Conservation (phyloP, 768 basidiomycete species). For the Agaricus bisporus region DNA sequence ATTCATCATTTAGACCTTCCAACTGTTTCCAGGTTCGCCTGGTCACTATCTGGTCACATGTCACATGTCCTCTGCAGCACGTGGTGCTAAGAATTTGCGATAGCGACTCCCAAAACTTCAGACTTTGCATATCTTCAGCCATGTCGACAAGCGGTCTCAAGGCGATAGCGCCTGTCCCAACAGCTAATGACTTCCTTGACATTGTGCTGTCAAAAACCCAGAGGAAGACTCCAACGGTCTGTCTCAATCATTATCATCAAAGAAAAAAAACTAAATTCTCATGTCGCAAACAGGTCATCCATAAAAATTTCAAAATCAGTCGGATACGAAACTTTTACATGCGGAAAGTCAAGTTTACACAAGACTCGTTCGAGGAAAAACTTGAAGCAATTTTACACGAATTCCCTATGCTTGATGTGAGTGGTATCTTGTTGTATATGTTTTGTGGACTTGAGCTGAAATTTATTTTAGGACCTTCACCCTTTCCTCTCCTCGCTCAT, state of each 20-base stretch:
- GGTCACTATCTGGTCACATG: no score
- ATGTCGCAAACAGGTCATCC: slow-evolving; percentile 68
- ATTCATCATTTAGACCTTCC: no score
- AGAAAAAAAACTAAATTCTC: background rate
- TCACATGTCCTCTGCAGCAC: no score
- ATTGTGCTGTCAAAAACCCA: slow-evolving; percentile 93
- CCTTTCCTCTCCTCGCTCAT: slow-evolving; percentile 93
- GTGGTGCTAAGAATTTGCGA: no score
- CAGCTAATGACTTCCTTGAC: slow-evolving; percentile 90
- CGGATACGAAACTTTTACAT: slow-evolving; percentile 98
- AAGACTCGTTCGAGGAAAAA: slow-evolving; percentile 95
- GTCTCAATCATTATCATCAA: slow-evolving; percentile 12
- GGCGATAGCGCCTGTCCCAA: slow-evolving; percentile 97
- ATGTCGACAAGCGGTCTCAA: slow-evolving; percentile 90
- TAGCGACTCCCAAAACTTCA: no score
- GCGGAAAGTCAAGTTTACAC: slow-evolving; percentile 99
- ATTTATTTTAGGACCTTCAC: slow-evolving; percentile 66
- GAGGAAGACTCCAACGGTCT: slow-evolving; percentile 92
- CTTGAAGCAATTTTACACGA: slow-evolving; percentile 89
- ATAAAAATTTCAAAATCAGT: slow-evolving; percentile 99
- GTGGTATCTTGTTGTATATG: slow-evolving; percentile 24
- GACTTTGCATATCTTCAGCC: background rate
- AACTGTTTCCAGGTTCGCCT: no score
- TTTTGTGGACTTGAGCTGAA: background rate
- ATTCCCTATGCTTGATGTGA: slow-evolving; percentile 95